Conservation (phyloP, 345 rosid species). For the Cardamine chenopodiifolia region DNA sequence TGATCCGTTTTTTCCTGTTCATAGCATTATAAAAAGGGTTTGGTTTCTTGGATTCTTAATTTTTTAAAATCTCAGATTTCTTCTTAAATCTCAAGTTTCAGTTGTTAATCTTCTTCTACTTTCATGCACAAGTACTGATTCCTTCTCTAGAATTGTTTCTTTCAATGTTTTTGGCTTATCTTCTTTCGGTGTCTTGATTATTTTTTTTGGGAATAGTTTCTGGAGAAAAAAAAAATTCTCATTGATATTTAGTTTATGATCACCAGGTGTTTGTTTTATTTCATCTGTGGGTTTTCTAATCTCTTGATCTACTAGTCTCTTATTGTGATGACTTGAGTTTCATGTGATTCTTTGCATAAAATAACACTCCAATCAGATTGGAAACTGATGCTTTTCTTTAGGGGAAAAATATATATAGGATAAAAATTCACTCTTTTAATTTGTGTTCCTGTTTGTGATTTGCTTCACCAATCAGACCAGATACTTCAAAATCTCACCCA, state of each 20-base stretch:
- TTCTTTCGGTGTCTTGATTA: not conserved
- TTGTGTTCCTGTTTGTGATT: conserved; percentile 34
- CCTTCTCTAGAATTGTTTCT: not conserved
- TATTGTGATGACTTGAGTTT: conserved; percentile 16
- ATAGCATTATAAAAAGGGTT: conserved; percentile 26
- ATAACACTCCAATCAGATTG: conserved; percentile 42
- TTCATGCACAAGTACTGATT: not conserved
- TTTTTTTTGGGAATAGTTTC: not conserved
- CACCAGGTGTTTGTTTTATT: conserved; percentile 23
- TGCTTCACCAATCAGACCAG: not conserved
- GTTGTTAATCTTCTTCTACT: not conserved
- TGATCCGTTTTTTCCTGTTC: conserved; percentile 11
- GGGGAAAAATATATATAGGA: not conserved
- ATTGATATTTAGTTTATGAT: conserved; percentile 14
- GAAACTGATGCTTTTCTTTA: conserved; percentile 5
- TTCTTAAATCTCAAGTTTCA: conserved; percentile 26
- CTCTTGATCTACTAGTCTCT: conserved; percentile 17
- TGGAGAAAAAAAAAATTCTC: conserved; percentile 3
- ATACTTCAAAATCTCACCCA: conserved; percentile 32
- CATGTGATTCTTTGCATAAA: conserved; percentile 37
- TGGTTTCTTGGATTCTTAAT: conserved; percentile 5
- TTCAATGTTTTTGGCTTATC: not conserved
- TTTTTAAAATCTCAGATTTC: conserved; percentile 11
- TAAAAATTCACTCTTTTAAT: conserved; percentile 21
- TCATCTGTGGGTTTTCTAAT: not conserved